Evolutionary conservation across 2,329 filamentous ascomycete species (phyloP), one percentile per base, ranked within the genome.

Genomic region (Penicillium sp.): DNA sequence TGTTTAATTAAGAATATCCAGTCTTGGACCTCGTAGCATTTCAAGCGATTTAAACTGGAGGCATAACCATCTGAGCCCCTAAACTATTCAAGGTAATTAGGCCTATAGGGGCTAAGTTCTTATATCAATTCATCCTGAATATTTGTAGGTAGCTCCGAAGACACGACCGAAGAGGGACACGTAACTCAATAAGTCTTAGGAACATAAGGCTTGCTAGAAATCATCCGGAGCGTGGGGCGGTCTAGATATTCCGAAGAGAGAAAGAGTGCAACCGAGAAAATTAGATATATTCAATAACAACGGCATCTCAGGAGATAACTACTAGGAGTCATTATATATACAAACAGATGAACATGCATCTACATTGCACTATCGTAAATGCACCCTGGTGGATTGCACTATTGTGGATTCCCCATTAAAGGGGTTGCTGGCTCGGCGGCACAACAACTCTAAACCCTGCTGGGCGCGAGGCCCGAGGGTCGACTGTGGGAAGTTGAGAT

Each of bases 321-420:
- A 22, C 7, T 16, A 16, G 34, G 13, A 37, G 9, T 38, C 13
- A 22, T 29, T 49, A 24, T 58, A 58, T 58, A 26, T 56, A 52
- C 47, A 58, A 2, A 42, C 24, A 49, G 16, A 31, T 18, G 46
- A 40, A 32, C 16, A 35, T 45, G 37, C 47, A 40, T 44, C 22
- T 48, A 51, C 20, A 37, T 44, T 40, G 45, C 37, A 40, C 16
- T 14, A 5, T 48, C 6, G 35, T 22, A 18, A 16, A 42, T 42
- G 29, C n/a, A 22, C 35, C 10, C 7, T 11, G 8, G 43, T 13
- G 45, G 50, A 31, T 47, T 42, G 37, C 50, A 29, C 18, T 29
- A 2, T 18, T 20, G 39, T 35, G 18, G 34, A 46, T 51, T 32
- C 16, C 20, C 10, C 35, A 22, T 16, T 24, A 10, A 14, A 26